phyloP scores from a whole-genome alignment of 1,284 basidiomycete genomes.

The Calocybe gambosa region DNA sequence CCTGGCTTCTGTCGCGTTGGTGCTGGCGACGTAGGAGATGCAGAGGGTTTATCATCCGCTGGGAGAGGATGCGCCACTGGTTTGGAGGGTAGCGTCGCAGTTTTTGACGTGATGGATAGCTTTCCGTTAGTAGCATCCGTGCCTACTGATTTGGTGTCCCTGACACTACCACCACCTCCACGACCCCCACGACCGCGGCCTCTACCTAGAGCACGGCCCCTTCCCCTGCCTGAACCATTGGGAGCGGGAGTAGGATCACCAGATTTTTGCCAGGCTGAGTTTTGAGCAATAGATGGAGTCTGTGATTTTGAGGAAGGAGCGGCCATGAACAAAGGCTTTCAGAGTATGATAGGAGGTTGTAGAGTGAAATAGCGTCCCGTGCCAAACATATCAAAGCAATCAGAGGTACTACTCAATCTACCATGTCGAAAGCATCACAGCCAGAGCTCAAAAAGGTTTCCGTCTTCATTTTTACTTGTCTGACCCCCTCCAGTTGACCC shows the following conservation, averaged over 20 bases:
- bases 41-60: conserved; percentile 20
- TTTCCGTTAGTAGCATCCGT: conserved; percentile 21
- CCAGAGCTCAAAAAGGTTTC: conserved; percentile 90
- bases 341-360: not conserved
- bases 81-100: conserved; percentile 16
- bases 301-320: conserved; percentile 11
- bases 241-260: conserved; percentile 47
- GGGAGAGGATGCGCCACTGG: conserved; percentile 7
- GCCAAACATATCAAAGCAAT: conserved; percentile 34
- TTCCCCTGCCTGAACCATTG: conserved; percentile 31
- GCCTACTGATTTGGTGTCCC: conserved; percentile 17
- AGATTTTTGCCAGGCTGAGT: conserved; percentile 34
- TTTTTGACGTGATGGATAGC: conserved; percentile 15
- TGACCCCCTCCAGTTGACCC: conserved; percentile 5
- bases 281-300: conserved; percentile 7
- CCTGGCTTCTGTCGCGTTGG: conserved; percentile 26
- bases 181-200: conserved; percentile 30
- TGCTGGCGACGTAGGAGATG: conserved; percentile 10
- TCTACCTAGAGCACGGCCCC: conserved; percentile 23
- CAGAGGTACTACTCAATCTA: not conserved
- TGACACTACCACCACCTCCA: conserved; percentile 21
- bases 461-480: not conserved
- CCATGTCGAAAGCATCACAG: conserved; percentile 88
- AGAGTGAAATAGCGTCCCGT: not conserved
- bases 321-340: conserved; percentile 9